Evolutionary conservation across 140 eudicot species (phyloP).

Genomic region (Flaveria floridana): DNA sequence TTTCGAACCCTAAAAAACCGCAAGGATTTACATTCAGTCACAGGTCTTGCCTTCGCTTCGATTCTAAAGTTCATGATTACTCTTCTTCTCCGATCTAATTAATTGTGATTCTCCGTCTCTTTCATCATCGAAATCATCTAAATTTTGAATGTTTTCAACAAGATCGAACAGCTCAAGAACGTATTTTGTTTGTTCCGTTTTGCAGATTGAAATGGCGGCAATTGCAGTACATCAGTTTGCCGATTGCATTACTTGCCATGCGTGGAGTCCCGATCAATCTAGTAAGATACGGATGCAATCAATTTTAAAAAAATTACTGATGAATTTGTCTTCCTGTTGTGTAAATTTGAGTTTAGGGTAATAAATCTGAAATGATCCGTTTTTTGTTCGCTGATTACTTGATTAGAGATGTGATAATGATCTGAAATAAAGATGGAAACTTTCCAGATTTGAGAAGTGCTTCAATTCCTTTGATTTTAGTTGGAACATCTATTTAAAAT

Average conservation of each 20-base stretch:
- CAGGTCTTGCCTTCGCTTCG: constrained; percentile 31
- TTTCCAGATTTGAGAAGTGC: constrained; percentile 8
- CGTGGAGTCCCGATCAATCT: constrained; percentile 97
- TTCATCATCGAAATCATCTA: background rate
- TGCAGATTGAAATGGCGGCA: constrained; percentile 65
- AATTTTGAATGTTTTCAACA: background rate
- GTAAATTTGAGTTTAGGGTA: constrained; percentile 21
- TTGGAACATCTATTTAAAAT: background rate
- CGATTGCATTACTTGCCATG: constrained; percentile 78
- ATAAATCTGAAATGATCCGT: constrained; percentile 9
- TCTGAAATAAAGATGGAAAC: background rate
- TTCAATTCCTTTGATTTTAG: constrained; percentile 18
- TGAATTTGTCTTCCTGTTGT: background rate
- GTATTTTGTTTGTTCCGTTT: constrained; percentile 18
- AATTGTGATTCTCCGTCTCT: constrained; percentile 27
- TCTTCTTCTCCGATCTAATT: constrained; percentile 24
- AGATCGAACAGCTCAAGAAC: constrained; percentile 24
- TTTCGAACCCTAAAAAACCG: constrained; percentile 28
- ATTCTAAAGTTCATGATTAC: constrained; percentile 30
- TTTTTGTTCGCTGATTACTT: constrained; percentile 20
- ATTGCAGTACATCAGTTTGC: constrained; percentile 81
- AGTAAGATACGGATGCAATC: constrained; percentile 39
- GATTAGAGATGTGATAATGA: background rate
- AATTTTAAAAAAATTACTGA: background rate
- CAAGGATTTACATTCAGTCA: constrained; percentile 28